These are phyloP conservation scores for Panaeolus cyanescens DNA, from an alignment of 768 basidiomycete species.

Conservation along the genomic window DNA sequence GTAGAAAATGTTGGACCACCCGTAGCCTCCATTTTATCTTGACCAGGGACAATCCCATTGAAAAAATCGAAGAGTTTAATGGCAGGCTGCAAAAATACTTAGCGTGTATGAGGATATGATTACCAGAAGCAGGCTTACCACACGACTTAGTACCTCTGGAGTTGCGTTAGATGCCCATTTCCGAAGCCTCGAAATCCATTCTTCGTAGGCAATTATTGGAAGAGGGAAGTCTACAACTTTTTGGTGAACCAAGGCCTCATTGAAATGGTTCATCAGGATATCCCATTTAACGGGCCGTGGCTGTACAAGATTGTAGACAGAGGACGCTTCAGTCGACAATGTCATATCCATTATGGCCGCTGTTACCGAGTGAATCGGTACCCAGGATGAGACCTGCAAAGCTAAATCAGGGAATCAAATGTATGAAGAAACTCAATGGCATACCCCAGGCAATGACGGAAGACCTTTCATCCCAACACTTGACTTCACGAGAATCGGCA, in stretches of 20 bases:
- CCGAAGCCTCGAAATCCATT: constrained; percentile 19
- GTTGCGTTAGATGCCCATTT: constrained; percentile 8
- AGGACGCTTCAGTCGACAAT: constrained; percentile 12
- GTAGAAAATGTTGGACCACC: constrained; percentile 29
- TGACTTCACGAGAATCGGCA: constrained; percentile 39
- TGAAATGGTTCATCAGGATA: constrained; percentile 20
- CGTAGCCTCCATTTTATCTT: constrained; percentile 12
- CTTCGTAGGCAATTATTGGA: constrained; percentile 15
- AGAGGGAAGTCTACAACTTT: constrained; percentile 8
- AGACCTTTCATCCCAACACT: constrained; percentile 27
- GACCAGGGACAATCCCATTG: constrained; percentile 7
- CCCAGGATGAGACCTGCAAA: constrained; percentile 31
- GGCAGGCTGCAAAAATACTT: constrained; percentile 27
- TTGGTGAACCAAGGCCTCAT: constrained; percentile 19
- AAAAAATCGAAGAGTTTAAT: constrained; percentile 38
- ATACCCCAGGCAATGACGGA: constrained; percentile 23
- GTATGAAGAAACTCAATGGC: background rate
- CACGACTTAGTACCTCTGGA: constrained; percentile 15
- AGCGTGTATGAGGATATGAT: background rate
- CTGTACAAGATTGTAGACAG: constrained; percentile 32
- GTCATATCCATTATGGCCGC: constrained; percentile 30
- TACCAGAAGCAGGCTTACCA: background rate
- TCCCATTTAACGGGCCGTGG: constrained; percentile 34
- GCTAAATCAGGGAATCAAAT: constrained; percentile 13
- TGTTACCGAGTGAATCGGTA: constrained; percentile 29